Base-by-base conservation (phyloP, 75 land plant species). In the Isoetes taiwanensis region DNA sequence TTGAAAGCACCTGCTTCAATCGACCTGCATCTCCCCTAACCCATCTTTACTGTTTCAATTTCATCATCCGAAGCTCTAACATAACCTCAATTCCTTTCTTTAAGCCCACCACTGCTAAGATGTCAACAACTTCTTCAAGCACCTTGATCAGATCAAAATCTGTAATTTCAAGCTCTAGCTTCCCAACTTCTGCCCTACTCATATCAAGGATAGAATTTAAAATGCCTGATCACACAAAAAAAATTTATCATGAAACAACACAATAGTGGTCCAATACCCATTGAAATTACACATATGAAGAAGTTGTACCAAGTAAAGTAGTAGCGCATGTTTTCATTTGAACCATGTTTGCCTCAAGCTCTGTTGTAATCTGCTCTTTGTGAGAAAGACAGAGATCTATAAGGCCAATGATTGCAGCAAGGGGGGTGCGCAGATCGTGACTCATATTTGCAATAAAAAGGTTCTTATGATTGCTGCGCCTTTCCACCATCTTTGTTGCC, bases 121-220 rank as follows among this genome's bases (percentile, higher is more conserved):
- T 74, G 41, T 89, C 90, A 12, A 76, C 77, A 2, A 72, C 80
- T 58, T 81, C 85, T 54, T 84, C 90, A 14, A 89, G 53, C 19
- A 82, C 71, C 29, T 76, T 50, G 2, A 72, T 66, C 25, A 89
- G n/a, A 52, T 84, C 60, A 56, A 84, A 89, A 2, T 77, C 85
- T 14, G 61, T 65, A 20, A 77, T 78, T 19, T 81, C 72, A n/a
- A 84, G 56, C 25, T 74, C 64, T 69, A 84, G 68, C 59, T 81
- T 89, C 3, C 90, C 83, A 2, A 83, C 89, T 63, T 84, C 96
- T 8, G 80, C 73, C 55, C 81, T 89, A 57, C 85, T 89, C 34
- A 70, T 77, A 57, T 89, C 96, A 25, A 89, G 80, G 28, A 89
- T 73, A 3, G 90, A 70, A 60, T 84, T 84, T 61, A 89, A 59